Evolutionary conservation across 2,329 filamentous ascomycete genomes (phyloP).

Genomic region (Xylaria polymorpha): DNA sequence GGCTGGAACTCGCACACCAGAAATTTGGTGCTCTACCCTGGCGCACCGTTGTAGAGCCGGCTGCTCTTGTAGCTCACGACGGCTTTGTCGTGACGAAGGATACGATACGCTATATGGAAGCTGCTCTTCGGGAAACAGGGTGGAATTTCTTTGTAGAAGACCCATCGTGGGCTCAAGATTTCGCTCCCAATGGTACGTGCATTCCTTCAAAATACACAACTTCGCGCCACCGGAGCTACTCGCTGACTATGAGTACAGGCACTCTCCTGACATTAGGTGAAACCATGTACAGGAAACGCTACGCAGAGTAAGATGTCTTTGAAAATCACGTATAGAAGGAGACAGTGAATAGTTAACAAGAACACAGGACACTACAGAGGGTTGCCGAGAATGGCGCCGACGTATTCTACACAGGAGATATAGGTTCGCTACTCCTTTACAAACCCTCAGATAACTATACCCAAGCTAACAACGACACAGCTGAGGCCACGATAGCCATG

Average conservation of each 20-base stretch:
- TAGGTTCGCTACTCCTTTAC: constrained; percentile 57
- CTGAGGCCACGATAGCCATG: constrained; percentile 77
- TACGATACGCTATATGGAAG: constrained; percentile 77
- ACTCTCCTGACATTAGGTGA: constrained; percentile 78
- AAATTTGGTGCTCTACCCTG: constrained; percentile 77
- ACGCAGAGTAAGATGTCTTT: constrained; percentile 62
- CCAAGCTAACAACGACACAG: constrained; percentile 55
- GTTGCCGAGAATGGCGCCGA: constrained; percentile 80
- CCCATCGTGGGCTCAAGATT: constrained; percentile 85
- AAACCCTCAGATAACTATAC: neutral
- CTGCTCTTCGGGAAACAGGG: constrained; percentile 51
- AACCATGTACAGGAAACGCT: constrained; percentile 81
- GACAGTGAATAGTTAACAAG: constrained; percentile 39
- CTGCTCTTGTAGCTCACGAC: constrained; percentile 76
- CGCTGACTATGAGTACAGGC: constrained; percentile 50
- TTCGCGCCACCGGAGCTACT: neutral
- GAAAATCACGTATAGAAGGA: constrained; percentile 32
- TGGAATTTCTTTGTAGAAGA: constrained; percentile 78
- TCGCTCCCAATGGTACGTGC: constrained; percentile 76
- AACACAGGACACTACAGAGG: constrained; percentile 73
- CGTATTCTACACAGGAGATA: constrained; percentile 78
- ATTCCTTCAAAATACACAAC: no score
- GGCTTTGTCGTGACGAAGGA: constrained; percentile 82
- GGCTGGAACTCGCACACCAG: constrained; percentile 80
- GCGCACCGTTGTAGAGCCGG: constrained; percentile 77